Evolutionary conservation across 495 filamentous ascomycete genomes (phyloP), one percentile per base, ranked within the genome.

Genomic region (Penicillium riverlandense): DNA sequence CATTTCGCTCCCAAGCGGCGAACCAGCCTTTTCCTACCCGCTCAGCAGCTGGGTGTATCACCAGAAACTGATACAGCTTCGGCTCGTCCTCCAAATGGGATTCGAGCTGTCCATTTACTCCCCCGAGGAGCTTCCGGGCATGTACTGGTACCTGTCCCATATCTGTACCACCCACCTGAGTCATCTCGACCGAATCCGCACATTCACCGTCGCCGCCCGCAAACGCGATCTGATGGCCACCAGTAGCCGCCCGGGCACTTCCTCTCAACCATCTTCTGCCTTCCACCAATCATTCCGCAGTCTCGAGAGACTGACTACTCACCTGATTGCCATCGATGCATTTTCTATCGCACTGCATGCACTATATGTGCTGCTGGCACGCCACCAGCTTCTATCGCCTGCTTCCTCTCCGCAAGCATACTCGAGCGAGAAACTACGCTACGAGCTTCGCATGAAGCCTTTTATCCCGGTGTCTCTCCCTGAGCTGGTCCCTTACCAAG

Each of bases 61-160:
- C 42, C 85, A 95, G 55, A 97, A 95, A 59, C 73, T 96, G 2
- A 78, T 74, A 8, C 80, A 92, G 52, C 86, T 96, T 77, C 84
- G 90, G 47, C 85, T 83, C 71, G 83, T 92, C 37, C 72, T 96
- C 10, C 88, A 96, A 60, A 81, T 96, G 41, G 92, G 92, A n/a
- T 96, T 99, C 58, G 92, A 97, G 61, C 80, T 95, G 12, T 82
- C 89, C 8, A 79, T 95, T 22, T 97, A 97, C 57, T 80, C 87
- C 15, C 76, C 83, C 2, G 86, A 95, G 58, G 92, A 99, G 65
- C 71, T 92, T 7, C 77, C 83, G 10, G 82, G 79, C 11, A 96
- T 96, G 86, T 96, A 95, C 59, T 91, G 85, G 83, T 94, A 86
- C 36, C 44, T 72, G 13, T 67, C 69, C 8, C 66, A 74, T 42